Conservation (phyloP, 257 asterid species). For the Przewalskia tangutica region DNA sequence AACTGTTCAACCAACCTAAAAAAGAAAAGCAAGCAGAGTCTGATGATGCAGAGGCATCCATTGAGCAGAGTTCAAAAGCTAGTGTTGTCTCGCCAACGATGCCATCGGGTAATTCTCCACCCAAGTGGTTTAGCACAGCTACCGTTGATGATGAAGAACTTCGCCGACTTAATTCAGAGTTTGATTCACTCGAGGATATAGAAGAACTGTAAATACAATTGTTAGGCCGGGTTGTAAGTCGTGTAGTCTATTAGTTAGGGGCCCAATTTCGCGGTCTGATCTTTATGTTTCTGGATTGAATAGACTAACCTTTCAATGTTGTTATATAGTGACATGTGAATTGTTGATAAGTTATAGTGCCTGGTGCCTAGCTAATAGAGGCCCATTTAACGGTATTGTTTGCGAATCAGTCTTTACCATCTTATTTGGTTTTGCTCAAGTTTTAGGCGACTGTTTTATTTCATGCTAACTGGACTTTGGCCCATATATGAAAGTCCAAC, state of each 20-base stretch:
- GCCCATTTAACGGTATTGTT: neutral
- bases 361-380: neutral
- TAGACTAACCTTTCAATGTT: neutral
- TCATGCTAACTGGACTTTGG: neutral
- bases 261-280: neutral
- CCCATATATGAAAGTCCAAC: neutral
- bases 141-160: slow-evolving; percentile 45
- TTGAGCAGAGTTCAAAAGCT: slow-evolving; percentile 13
- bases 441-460: neutral
- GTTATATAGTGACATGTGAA: neutral
- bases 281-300: neutral
- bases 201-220: slow-evolving; percentile 35
- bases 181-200: slow-evolving; percentile 53
- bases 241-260: neutral
- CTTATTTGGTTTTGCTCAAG: neutral
- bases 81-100: slow-evolving; percentile 7
- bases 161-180: slow-evolving; percentile 35
- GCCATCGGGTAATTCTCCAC: slow-evolving; percentile 19
- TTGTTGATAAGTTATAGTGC: neutral
- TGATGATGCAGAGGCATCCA: slow-evolving; percentile 7
- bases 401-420: neutral
- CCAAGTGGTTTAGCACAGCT: slow-evolving; percentile 45
- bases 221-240: neutral
- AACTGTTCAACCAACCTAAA: slow-evolving; percentile 30
- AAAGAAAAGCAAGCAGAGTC: slow-evolving; percentile 17